A percentile compares a stretch with the other conserved stretches of the same genome.
Evolutionary conservation across 768 basidiomycete species (phyloP).

Genomic region (Panaeolus papilionaceus): DNA sequence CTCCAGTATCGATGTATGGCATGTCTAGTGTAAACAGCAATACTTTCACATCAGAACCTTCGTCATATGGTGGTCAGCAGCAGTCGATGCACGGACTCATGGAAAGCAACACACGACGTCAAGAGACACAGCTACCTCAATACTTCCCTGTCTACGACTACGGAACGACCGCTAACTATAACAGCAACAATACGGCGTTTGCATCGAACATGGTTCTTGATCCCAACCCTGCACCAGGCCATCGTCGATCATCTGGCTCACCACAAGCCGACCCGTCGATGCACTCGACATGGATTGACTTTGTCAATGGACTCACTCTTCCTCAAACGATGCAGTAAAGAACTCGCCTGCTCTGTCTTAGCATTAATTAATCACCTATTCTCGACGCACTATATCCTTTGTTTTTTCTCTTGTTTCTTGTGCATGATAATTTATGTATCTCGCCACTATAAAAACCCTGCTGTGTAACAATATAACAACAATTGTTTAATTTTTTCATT

Average conservation of each 20-base stretch:
- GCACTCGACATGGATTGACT: slow-evolving; percentile 70
- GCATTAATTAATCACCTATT: background rate
- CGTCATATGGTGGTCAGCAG: slow-evolving; percentile 24
- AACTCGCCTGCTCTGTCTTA: background rate
- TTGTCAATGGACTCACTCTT: slow-evolving; percentile 43
- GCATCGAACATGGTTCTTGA: slow-evolving; percentile 38
- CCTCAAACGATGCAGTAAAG: background rate
- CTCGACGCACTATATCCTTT: background rate
- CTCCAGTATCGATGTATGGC: slow-evolving; percentile 54
- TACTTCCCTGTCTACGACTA: slow-evolving; percentile 85
- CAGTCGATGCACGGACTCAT: slow-evolving; percentile 33
- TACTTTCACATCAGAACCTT: slow-evolving; percentile 39
- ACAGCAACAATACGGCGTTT: slow-evolving; percentile 21
- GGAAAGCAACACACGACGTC: slow-evolving; percentile 27
- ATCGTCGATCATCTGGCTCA: slow-evolving; percentile 55
- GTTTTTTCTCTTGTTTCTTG: background rate
- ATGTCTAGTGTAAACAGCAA: slow-evolving; percentile 43
- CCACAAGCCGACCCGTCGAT: slow-evolving; percentile 58
- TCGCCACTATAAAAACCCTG: background rate
- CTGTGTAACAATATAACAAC: background rate
- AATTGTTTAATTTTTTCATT: background rate
- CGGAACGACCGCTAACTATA: slow-evolving; percentile 41
- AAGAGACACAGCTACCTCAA: slow-evolving; percentile 50
- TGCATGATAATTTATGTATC: background rate
- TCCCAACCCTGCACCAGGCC: slow-evolving; percentile 42